These are phyloP conservation scores for Mucor velutinosus DNA, from an alignment of 371 early-diverging fungal species.

Conservation along the genomic window DNA sequence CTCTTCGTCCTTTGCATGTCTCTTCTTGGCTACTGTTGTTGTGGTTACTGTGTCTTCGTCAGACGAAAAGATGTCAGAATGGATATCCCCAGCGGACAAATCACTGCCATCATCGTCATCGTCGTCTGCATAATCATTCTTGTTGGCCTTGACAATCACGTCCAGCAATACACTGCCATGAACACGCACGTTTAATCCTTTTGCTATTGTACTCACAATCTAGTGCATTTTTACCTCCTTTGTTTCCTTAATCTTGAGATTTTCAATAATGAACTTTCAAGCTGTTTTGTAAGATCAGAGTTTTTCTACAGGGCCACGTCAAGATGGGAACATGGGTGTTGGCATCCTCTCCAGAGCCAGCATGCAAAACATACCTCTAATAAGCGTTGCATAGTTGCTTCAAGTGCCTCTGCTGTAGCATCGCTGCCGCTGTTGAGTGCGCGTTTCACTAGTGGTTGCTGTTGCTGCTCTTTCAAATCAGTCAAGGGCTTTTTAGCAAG, in stretches of 20 bases:
- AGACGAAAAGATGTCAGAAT: not conserved
- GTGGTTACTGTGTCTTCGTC: not conserved
- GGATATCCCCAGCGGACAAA: conserved; percentile 2
- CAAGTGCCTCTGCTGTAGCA: not conserved
- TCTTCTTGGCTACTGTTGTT: not conserved
- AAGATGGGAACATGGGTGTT: not conserved
- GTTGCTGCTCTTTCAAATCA: not conserved
- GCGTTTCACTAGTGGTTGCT: not conserved
- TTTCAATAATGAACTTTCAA: conserved; percentile 3
- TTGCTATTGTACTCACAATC: not conserved
- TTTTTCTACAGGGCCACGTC: conserved; percentile 8
- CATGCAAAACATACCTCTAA: conserved; percentile 1
- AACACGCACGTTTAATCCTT: not conserved
- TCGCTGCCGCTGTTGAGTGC: not conserved
- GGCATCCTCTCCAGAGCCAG: not conserved
- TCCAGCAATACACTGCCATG: conserved; percentile 10
- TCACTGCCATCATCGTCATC: conserved; percentile 9
- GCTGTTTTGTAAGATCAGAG: conserved; percentile 2
- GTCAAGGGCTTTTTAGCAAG: not conserved
- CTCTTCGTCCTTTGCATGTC: not conserved
- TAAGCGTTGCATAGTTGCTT: not conserved
- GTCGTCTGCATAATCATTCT: conserved; percentile 3
- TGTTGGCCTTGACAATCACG: conserved; percentile 8
- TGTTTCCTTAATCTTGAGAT: conserved; percentile 12
- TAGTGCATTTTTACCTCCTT: conserved; percentile 5